Evolutionary conservation across 306 rosid species (phyloP).

Genomic region (Senna tora): DNA sequence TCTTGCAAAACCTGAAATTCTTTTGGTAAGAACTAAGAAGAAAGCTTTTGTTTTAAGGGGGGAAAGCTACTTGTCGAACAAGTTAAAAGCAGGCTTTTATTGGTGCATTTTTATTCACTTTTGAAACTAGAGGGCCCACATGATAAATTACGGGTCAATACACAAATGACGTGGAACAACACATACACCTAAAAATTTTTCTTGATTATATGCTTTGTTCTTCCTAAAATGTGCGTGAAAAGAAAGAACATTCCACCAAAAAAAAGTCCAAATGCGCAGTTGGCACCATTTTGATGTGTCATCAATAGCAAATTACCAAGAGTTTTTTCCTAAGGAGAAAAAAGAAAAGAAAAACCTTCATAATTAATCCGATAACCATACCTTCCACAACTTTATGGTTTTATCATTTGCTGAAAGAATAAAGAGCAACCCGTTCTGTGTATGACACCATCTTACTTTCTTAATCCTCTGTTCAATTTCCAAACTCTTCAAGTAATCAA

Average conservation of each 20-base stretch:
- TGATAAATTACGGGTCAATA: too few species aligned
- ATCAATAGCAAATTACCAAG: background rate
- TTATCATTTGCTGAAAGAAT: slow-evolving; percentile 70
- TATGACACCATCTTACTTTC: slow-evolving; percentile 62
- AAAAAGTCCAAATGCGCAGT: background rate
- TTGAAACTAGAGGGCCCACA: too few species aligned
- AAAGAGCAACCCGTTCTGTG: slow-evolving; percentile 53
- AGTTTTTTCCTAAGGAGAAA: background rate
- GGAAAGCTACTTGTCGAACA: background rate
- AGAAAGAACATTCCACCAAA: background rate
- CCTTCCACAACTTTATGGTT: slow-evolving; percentile 72
- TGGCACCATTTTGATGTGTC: background rate
- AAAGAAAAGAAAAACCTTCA: background rate
- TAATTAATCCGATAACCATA: background rate
- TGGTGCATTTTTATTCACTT: too few species aligned
- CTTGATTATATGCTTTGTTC: too few species aligned
- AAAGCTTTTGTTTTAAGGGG: background rate
- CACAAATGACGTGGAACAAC: too few species aligned
- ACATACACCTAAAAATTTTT: too few species aligned
- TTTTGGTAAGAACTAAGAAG: background rate
- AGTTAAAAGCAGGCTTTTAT: background rate
- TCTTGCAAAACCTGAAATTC: background rate
- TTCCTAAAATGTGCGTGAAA: background rate
- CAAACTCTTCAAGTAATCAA: slow-evolving; percentile 66
- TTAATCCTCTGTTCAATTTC: slow-evolving; percentile 69